Evolutionary conservation across 179 eudicot species (phyloP).

Genomic region (Pouteria campechiana): DNA sequence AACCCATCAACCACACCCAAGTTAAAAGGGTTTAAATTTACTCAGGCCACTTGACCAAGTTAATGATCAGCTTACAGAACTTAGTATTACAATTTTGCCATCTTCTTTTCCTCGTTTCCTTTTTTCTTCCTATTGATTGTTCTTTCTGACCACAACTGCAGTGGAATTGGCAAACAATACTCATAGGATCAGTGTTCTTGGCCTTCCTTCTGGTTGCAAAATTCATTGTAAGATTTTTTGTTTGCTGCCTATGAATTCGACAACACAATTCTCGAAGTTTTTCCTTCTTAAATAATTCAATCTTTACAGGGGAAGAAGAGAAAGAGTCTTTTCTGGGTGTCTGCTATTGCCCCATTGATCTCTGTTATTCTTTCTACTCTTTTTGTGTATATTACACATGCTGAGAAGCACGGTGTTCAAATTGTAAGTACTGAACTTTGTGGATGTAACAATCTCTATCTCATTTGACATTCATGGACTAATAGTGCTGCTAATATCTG

Average conservation of each 20-base stretch:
- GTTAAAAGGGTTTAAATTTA: too few relatives aligned
- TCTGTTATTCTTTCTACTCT: conserved; percentile 62
- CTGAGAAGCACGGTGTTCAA: conserved; percentile 58
- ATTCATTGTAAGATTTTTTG: conserved; percentile 35
- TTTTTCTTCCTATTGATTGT: too few relatives aligned
- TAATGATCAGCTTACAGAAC: too few relatives aligned
- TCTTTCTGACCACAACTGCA: too few relatives aligned
- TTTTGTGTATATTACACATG: conserved; percentile 53
- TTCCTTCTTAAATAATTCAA: background rate
- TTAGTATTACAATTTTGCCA: too few relatives aligned
- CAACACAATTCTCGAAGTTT: too few relatives aligned
- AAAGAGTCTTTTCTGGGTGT: conserved; percentile 62
- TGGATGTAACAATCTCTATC: background rate
- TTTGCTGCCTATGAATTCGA: background rate
- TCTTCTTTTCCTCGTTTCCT: too few relatives aligned
- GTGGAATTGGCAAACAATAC: conserved; percentile 75
- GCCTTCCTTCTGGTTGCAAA: conserved; percentile 58
- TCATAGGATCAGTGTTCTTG: conserved; percentile 60
- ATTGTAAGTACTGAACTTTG: conserved; percentile 29
- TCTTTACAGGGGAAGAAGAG: conserved; percentile 55
- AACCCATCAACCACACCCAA: too few relatives aligned
- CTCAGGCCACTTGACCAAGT: too few relatives aligned
- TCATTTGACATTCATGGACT: background rate
- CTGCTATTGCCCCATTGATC: conserved; percentile 68
- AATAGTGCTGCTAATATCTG: background rate